Base-by-base conservation (phyloP, 345 rosid genomes). In the Laguncularia racemosa region DNA sequence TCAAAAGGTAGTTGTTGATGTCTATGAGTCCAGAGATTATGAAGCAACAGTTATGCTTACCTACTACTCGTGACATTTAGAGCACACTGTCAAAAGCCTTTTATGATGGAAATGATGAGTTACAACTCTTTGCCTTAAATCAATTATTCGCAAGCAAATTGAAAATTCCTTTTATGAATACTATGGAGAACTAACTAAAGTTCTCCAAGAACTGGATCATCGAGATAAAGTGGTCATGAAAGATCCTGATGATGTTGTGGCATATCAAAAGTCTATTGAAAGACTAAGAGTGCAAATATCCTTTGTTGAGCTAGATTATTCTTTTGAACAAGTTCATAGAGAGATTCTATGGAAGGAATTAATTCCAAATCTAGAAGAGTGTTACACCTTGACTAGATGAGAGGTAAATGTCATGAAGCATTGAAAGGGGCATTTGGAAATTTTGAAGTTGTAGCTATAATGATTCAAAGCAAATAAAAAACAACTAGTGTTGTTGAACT, bases 151-250 rank as follows among this genome's bases (percentile, higher is more conserved):
- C 4, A 59, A 48, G 48, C 63, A 59, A 17, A 33, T 0, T 0
- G 63, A 16, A 33, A 33, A 0, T 1, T 33, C 4, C 16, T 2
- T 45, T 40, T 58, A 17, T 8, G 13, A 13, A 6, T 33, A 59
- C 14, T 59, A 59, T 59, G n/a, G 38, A 28, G 28, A 56, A 0
- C 20, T 63, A 15, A 20, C 14, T 3, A 13, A 48, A 19, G 28
- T 57, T 13, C 55, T 57, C n/a, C 23, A 14, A 6, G 58, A 65
- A 26, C 18, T 57, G 6, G 58, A 50, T 48, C 55, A 51, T 40
- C 38, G 43, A 6, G 63, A 65, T 46, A 51, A 65, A 12, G 16
- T 65, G 0, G 17, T 8, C 13, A 58, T 58, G 69, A 65, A 65
- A 23, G 69, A 58, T 52, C 53, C 21, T 0, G 49, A 58, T 3